Evolutionary conservation across 2,329 filamentous ascomycete genomes (phyloP).

Genomic region (Hypomyces perniciosus): DNA sequence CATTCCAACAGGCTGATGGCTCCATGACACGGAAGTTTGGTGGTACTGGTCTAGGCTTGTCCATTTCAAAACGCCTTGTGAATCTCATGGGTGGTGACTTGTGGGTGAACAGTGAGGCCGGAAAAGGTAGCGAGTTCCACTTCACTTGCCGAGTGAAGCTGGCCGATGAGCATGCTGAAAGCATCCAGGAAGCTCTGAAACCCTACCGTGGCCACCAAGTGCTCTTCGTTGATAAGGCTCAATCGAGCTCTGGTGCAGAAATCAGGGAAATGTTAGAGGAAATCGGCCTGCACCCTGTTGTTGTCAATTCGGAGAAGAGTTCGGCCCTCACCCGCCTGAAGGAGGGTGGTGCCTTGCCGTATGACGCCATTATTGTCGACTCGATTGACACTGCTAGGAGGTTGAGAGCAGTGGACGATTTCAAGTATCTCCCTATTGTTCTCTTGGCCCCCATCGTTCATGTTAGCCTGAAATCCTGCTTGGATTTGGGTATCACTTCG

Average conservation of each 20-base stretch:
- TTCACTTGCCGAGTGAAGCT: slow-evolving; percentile 91
- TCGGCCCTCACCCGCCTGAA: slow-evolving; percentile 49
- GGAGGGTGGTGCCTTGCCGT: slow-evolving; percentile 57
- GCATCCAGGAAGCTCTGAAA: slow-evolving; percentile 75
- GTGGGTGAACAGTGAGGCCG: slow-evolving; percentile 90
- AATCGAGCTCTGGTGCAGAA: slow-evolving; percentile 68
- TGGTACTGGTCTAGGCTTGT: slow-evolving; percentile 86
- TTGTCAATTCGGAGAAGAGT: slow-evolving; percentile 74
- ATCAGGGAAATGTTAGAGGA: slow-evolving; percentile 72
- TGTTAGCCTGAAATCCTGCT: slow-evolving; percentile 84
- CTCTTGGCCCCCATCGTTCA: slow-evolving; percentile 83
- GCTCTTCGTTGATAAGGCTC: slow-evolving; percentile 87
- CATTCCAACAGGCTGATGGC: slow-evolving; percentile 96
- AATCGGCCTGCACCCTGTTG: slow-evolving; percentile 73
- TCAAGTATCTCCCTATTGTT: slow-evolving; percentile 96
- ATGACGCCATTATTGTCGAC: slow-evolving; percentile 94
- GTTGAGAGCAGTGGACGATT: slow-evolving; percentile 81
- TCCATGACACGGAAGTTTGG: slow-evolving; percentile 96
- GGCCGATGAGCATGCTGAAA: slow-evolving; percentile 69
- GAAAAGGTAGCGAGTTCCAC: slow-evolving; percentile 88
- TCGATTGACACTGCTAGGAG: slow-evolving; percentile 85
- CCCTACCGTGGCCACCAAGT: slow-evolving; percentile 93
- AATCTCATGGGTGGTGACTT: slow-evolving; percentile 95
- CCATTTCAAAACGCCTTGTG: slow-evolving; percentile 90
- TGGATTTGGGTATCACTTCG: slow-evolving; percentile 95